Evolutionary conservation across 2,329 filamentous ascomycete species (phyloP), one percentile per base, ranked within the genome.

Genomic region (Juglanconis oblonga): DNA sequence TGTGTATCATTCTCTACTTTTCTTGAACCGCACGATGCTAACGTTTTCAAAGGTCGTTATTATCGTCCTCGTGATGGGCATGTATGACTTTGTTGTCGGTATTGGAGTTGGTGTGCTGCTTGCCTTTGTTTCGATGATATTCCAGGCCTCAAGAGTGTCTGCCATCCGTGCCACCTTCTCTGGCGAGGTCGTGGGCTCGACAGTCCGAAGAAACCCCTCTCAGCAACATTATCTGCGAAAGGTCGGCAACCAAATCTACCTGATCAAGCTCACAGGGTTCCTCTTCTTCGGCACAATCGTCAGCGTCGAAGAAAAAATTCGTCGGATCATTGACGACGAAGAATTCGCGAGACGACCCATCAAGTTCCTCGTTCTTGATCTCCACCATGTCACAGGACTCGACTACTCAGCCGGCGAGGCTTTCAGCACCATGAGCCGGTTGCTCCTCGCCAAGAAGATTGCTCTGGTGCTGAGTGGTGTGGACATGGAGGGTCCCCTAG

Each of bases 271-370:
- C 14, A 89, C 90, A 0, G 94, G 95, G 0, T 98, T 94, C 70
- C 84, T 99, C n/a, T 99, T 99, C 79, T 99, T 99, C 67, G 95
- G 95, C 14, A 98, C 93, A 3, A 97, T 99, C 65, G 94, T 97
- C 56, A 92, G 91, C 52, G 94, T 99, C 0, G 95, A 99, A 73
- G 90, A 91, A 64, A 89, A 89, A 64, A 93, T 98, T 63, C 86
- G 93, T 29, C 86, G 82, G 4, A 77, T 98, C 36, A 87, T 98
- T 51, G 88, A 93, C 33, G 92, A 96, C 35, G 87, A 94, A 63
- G 84, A 87, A 2, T 98, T 97, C 70, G 79, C 80, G 32, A 79
- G 85, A 65, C 84, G 87, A 55, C 92, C 94, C 0, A 95, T 98
- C 70, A 89, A 91, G 65, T 99, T 92, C 71, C 80, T 99, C 47